Base-by-base conservation (phyloP, 352 stramenopile genomes). In the Halophytophthora batemanensis region DNA sequence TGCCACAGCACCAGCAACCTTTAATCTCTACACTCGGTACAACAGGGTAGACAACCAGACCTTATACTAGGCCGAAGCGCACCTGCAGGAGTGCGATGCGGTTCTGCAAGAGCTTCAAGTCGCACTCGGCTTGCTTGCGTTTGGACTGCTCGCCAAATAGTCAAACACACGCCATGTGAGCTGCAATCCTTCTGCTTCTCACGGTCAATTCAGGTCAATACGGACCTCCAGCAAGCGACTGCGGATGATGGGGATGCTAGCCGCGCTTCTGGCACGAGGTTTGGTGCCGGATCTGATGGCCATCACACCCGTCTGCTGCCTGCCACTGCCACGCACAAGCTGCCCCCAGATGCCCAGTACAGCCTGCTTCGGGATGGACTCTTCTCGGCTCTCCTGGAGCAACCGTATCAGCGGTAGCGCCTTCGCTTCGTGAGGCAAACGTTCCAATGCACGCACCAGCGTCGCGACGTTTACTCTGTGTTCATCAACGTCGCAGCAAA, bases 81-180 rank as follows among this genome's bases (percentile, higher is more conserved):
- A 86, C 75, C 71, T 87, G 71, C 2, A 91, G 62, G 25, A 91
- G 66, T 0, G 63, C 45, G 33, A 91, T 82, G 19, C 80, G 70
- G 53, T 91, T 91, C 48, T 87, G 77, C 2, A 91, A 66, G 11
- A 91, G 53, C 50, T 87, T 73, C 23, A 87, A 53, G 48, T 91
- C 80, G 37, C 73, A 87, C 36, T 90, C 79, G 8, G 76, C 74
- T 61, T 90, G 79, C 45, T 90, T 90, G 7, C 79, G 61, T 36
- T 87, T 87, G 1, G 73, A 80, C 74, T 88, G 29, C 15, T 34
- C 39, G 14, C 17, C 2, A 8, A 4, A 4, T 8, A 31, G 6
- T 19, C 3, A 43, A 29, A 38, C 28, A 38, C 4, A 13, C 21
- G n/a, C 19, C 31, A 18, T 21, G 14, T 28, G 21, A 21, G 14